Evolutionary conservation across 2,329 filamentous ascomycete genomes (phyloP).

Genomic region (Tolypocladium inflatum): DNA sequence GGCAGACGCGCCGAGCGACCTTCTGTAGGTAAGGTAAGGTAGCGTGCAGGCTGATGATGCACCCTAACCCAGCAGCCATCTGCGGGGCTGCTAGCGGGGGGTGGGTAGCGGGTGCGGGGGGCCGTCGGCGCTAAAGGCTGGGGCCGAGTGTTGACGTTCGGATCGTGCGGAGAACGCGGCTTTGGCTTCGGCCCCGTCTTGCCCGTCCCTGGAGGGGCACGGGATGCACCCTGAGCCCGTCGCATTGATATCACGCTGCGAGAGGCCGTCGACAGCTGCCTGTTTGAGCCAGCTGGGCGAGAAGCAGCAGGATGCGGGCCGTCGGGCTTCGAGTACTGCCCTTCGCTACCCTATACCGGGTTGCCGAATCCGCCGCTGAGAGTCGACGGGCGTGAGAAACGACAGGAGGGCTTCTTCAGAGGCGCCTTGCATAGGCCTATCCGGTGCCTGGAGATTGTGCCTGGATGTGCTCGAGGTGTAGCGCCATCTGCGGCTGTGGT

Average conservation of each 20-base stretch:
- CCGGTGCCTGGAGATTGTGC: background rate
- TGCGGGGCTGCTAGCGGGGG: background rate
- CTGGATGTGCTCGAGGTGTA: background rate
- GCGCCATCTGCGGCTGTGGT: background rate
- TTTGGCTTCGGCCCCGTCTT: background rate
- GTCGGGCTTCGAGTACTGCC: too few species aligned
- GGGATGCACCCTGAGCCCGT: background rate
- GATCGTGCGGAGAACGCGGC: background rate
- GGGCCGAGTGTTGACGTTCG: background rate
- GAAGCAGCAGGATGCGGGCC: background rate
- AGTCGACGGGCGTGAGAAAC: background rate
- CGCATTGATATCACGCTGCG: background rate
- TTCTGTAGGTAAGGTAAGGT: too few species aligned
- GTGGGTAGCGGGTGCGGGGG: background rate
- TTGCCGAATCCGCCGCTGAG: background rate
- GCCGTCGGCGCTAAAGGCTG: background rate
- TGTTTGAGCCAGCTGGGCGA: background rate
- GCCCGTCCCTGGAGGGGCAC: background rate
- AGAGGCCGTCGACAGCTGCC: background rate
- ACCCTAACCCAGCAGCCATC: background rate
- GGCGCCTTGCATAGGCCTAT: too few species aligned
- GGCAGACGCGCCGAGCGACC: background rate
- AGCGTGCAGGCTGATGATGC: background rate
- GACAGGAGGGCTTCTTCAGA: background rate
- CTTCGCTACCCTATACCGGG: background rate